Conservation (phyloP, 495 filamentous ascomycete genomes). For the Penicillium angulare region DNA sequence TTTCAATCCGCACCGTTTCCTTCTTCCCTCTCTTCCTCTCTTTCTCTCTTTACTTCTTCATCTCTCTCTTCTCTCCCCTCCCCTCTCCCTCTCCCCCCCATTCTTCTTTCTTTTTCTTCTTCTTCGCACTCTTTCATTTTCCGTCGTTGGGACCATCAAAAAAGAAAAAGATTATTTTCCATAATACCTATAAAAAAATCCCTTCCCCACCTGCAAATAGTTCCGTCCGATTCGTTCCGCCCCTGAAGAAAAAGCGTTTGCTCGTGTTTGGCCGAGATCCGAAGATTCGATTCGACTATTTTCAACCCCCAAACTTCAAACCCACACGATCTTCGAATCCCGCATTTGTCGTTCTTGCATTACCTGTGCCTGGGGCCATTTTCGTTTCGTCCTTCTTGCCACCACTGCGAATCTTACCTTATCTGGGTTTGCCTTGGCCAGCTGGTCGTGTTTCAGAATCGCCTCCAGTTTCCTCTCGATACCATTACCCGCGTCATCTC, state of each 20-base stretch:
- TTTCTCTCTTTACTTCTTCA: not conserved
- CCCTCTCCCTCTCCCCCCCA: slow-evolving; percentile 9
- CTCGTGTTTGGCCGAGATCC: no score
- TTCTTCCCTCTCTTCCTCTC: not conserved
- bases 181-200: slow-evolving; percentile 26
- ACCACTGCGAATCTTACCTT: not conserved
- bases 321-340: slow-evolving; percentile 2
- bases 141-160: slow-evolving; percentile 13
- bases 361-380: slow-evolving; percentile 3
- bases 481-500: slow-evolving; percentile 21
- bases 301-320: not conserved
- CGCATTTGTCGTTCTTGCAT: not conserved
- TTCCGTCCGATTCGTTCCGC: slow-evolving; percentile 25
- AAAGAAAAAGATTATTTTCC: slow-evolving; percentile 11
- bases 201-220: slow-evolving; percentile 21
- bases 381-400: slow-evolving; percentile 1
- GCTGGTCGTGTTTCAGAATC: slow-evolving; percentile 16
- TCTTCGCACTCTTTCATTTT: slow-evolving; percentile 37
- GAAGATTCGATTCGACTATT: slow-evolving; percentile 13
- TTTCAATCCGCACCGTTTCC: not conserved
- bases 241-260: slow-evolving; percentile 29
- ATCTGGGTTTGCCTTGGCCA: slow-evolving; percentile 9
- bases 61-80: slow-evolving; percentile 9
- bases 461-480: not conserved
- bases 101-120: slow-evolving; percentile 25